Percentiles rank a stretch among this genome's conserved stretches.
Conservation (phyloP, 257 asterid genomes). For the Przewalskia tangutica region DNA sequence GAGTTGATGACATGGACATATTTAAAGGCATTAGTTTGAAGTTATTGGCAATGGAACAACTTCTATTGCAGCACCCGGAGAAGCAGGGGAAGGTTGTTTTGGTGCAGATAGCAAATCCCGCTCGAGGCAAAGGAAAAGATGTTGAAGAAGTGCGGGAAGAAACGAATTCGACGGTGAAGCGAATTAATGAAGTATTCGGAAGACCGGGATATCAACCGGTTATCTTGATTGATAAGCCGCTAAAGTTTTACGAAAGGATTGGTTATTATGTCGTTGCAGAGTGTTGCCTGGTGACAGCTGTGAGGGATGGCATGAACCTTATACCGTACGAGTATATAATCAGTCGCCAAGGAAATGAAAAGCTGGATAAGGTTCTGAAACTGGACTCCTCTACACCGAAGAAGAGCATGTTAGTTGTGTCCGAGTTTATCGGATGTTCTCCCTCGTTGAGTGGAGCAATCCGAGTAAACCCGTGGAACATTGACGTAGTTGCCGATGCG, state of each 20-base stretch:
- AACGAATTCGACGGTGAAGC: slow-evolving; percentile 51
- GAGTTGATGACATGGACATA: slow-evolving; percentile 90
- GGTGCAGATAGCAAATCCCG: slow-evolving; percentile 90
- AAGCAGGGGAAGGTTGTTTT: slow-evolving; percentile 79
- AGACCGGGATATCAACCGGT: slow-evolving; percentile 71
- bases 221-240: slow-evolving; percentile 55
- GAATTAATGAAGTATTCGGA: slow-evolving; percentile 64
- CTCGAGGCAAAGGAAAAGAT: slow-evolving; percentile 73
- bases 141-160: slow-evolving; percentile 85
- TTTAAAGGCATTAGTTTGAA: slow-evolving; percentile 80
- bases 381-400: slow-evolving; percentile 32
- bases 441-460: slow-evolving; percentile 85
- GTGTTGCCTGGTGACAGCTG: slow-evolving; percentile 87
- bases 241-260: slow-evolving; percentile 62
- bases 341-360: slow-evolving; percentile 65
- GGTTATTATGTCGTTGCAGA: slow-evolving; percentile 77
- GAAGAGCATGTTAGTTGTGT: slow-evolving; percentile 77
- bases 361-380: slow-evolving; percentile 45
- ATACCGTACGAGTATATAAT: slow-evolving; percentile 79
- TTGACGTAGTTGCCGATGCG: slow-evolving; percentile 73
- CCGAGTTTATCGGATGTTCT: slow-evolving; percentile 86
- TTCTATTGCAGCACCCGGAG: slow-evolving; percentile 67
- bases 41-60: slow-evolving; percentile 80
- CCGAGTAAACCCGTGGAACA: slow-evolving; percentile 86
- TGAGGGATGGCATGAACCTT: slow-evolving; percentile 90